phyloP scores from a whole-genome alignment of 148 eudicot species.

The Fagopyrum esculentum region DNA sequence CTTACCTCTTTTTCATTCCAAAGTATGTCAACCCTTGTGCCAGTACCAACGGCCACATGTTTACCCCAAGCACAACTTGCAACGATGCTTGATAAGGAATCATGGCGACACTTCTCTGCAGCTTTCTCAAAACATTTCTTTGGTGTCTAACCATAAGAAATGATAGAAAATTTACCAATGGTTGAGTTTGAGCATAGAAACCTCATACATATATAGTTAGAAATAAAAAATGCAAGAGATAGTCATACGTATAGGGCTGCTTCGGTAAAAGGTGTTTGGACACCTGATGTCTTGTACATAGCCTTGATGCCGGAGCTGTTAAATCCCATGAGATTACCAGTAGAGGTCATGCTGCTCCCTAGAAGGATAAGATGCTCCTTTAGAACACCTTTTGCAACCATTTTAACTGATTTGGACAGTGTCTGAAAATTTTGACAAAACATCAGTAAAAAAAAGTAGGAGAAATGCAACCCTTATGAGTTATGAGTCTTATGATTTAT shows the following conservation, averaged over 20 bases:
- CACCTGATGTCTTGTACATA: constrained; percentile 48
- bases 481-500: no score
- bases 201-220: neutral
- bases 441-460: neutral
- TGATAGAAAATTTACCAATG: neutral
- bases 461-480: no score
- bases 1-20: constrained; percentile 76
- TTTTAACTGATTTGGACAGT: constrained; percentile 81
- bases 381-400: constrained; percentile 88
- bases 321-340: constrained; percentile 81
- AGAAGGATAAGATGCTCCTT: constrained; percentile 80
- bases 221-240: neutral
- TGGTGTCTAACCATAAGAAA: constrained; percentile 42
- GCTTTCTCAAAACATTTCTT: constrained; percentile 86
- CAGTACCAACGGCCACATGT: constrained; percentile 92
- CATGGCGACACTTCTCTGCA: constrained; percentile 84
- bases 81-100: constrained; percentile 75
- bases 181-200: neutral
- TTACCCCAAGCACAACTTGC: constrained; percentile 97
- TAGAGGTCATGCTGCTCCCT: constrained; percentile 91
- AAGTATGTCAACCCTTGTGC: constrained; percentile 71
- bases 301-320: constrained; percentile 78
- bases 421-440: constrained; percentile 34
- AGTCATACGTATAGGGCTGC: constrained; percentile 50
- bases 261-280: constrained; percentile 81